These are phyloP conservation scores for Botryotinia calthae DNA, from an alignment of 2,329 filamentous ascomycete species.

Conservation along the genomic window DNA sequence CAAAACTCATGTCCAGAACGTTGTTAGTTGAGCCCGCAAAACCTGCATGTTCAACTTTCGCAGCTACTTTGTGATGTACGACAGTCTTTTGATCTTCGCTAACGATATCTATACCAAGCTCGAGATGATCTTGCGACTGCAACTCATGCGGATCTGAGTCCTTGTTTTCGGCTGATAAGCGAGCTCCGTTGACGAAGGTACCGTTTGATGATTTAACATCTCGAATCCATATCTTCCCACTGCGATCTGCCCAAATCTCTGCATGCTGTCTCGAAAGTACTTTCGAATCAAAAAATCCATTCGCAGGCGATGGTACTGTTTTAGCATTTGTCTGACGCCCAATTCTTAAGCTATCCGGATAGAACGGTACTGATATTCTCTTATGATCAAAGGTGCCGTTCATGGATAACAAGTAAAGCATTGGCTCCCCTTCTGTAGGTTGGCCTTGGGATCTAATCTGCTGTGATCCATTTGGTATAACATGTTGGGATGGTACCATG, in stretches of 20 bases:
- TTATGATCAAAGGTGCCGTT: slow-evolving; percentile 98
- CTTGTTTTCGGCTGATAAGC: slow-evolving; percentile 88
- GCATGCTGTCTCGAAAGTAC: slow-evolving; percentile 94
- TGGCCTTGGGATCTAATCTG: slow-evolving; percentile 46
- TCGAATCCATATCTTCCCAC: slow-evolving; percentile 88
- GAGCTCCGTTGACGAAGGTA: slow-evolving; percentile 92
- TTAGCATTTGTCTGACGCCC: slow-evolving; percentile 97
- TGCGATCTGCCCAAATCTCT: slow-evolving; percentile 85
- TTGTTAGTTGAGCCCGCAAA: slow-evolving; percentile 73
- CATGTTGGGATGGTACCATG: slow-evolving; percentile 66
- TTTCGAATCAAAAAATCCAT: slow-evolving; percentile 98
- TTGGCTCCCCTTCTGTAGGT: slow-evolving; percentile 60
- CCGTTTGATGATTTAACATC: slow-evolving; percentile 99
- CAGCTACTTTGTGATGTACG: slow-evolving; percentile 96
- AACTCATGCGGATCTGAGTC: slow-evolving; percentile 96
- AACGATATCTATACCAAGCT: slow-evolving; percentile 96
- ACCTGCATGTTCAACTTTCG: slow-evolving; percentile 93
- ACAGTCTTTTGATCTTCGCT: slow-evolving; percentile 98
- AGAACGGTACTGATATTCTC: slow-evolving; percentile 89
- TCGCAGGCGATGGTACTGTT: slow-evolving; percentile 83
- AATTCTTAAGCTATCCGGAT: slow-evolving; percentile 90
- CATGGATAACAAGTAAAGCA: slow-evolving; percentile 82
- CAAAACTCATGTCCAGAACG: slow-evolving; percentile 85
- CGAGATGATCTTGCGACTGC: slow-evolving; percentile 85
- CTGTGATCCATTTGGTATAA: slow-evolving; percentile 55